These are phyloP conservation scores for Allium fistulosum DNA, from an alignment of 106 monocot genomes.

Conservation along the genomic window DNA sequence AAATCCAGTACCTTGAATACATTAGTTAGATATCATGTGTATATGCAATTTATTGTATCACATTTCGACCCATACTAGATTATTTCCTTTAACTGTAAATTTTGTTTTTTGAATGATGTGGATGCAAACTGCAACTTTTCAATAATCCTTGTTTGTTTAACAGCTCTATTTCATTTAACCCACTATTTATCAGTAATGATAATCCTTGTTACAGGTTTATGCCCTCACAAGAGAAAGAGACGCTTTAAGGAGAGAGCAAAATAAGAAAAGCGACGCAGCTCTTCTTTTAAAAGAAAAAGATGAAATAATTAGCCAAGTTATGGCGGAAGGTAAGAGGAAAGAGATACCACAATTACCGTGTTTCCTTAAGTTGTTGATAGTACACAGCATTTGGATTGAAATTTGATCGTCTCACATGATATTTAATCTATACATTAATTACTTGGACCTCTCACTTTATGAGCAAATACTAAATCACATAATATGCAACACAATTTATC, in stretches of 20 bases:
- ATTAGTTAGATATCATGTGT: too few species aligned
- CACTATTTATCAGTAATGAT: not conserved
- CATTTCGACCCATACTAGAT: too few species aligned
- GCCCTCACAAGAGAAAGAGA: constrained; percentile 93
- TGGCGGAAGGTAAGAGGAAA: constrained; percentile 82
- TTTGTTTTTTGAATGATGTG: not conserved
- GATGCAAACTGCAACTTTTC: constrained; percentile 1
- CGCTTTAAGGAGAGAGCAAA: constrained; percentile 92
- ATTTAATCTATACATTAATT: too few species aligned
- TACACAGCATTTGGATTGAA: too few species aligned
- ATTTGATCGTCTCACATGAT: too few species aligned
- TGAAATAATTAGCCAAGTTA: constrained; percentile 98
- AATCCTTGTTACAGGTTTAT: constrained; percentile 63
- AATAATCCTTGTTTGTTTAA: not conserved
- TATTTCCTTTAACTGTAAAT: not conserved
- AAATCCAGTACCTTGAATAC: too few species aligned
- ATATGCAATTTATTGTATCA: too few species aligned
- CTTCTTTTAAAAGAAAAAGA: constrained; percentile 98
- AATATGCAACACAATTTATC: too few species aligned
- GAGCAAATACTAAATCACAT: too few species aligned
- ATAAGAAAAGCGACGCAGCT: constrained; percentile 82
- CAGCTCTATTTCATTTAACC: not conserved
- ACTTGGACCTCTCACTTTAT: too few species aligned
- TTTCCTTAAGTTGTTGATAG: too few species aligned
- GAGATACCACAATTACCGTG: too few species aligned